Conservation (phyloP, 306 rosid species). For the Gynostemma pentaphyllum region DNA sequence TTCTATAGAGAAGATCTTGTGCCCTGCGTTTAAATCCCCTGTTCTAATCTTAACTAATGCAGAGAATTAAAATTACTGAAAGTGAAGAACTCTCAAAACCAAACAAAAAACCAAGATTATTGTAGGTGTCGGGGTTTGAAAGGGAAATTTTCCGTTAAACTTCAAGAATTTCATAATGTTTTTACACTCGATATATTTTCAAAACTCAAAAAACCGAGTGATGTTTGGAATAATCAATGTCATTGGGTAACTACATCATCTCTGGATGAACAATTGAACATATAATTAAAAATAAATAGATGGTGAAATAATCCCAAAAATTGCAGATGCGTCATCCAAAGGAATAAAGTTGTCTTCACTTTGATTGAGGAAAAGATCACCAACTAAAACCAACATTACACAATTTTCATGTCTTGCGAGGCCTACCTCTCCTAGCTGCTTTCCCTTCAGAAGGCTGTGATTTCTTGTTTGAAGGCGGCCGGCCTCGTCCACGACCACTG, state of each 20-base stretch:
- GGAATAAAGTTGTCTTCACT: slow-evolving; percentile 23
- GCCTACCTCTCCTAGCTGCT: slow-evolving; percentile 77
- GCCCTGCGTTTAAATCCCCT: background rate
- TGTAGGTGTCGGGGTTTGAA: background rate
- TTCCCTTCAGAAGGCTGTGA: slow-evolving; percentile 37
- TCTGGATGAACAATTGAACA: background rate
- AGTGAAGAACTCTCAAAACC: too few species aligned
- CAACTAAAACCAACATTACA: slow-evolving; percentile 3
- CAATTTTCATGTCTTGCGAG: slow-evolving; percentile 44
- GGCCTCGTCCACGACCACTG: slow-evolving; percentile 46
- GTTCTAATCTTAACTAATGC: background rate
- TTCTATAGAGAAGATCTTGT: too few species aligned
- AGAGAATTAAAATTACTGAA: background rate
- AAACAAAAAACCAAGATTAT: background rate
- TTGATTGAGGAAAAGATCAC: slow-evolving; percentile 47
- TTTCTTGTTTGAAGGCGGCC: slow-evolving; percentile 35
- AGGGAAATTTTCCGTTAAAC: background rate
- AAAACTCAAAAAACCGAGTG: background rate
- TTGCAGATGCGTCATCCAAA: slow-evolving; percentile 25
- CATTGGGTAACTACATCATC: background rate
- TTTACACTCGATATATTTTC: slow-evolving; percentile 11
- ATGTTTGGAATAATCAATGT: slow-evolving; percentile 2
- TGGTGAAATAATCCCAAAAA: slow-evolving; percentile 2
- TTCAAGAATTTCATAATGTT: slow-evolving; percentile 6
- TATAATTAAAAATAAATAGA: background rate